Evolutionary conservation across 202 grass and related monocot species (phyloP), one percentile per base, ranked within the genome.

Genomic region (Panicum virgatum): DNA sequence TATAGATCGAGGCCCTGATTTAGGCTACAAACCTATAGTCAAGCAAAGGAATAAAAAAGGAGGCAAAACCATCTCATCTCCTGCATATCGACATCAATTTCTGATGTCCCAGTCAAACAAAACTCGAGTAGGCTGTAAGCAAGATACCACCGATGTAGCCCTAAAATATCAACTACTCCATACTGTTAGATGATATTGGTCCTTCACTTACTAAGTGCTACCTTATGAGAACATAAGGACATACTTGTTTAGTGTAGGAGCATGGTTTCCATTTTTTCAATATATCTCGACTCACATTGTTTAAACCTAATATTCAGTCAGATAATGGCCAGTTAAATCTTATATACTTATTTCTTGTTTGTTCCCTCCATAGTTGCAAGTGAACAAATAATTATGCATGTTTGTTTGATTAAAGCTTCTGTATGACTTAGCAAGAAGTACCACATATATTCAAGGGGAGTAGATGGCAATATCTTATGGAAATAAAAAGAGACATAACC

Each of bases 261-360:
- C 64, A 12, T 37, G 56, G 14, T 77, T 76, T 77, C 20, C 9
- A 77, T 51, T 26, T 84, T 77, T 75, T 5, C 1, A 69, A 61
- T 46, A 32, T 61, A 66, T 66, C 9, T 43, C n/a, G 15, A 46
- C 20, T 38, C 57, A 54, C 69, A 62, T 45, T 64, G 22, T 50
- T 67, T 76, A 46, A 50, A 81, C 39, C 26, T 15, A 46, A 59
- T 27, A 61, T 60, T 61, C 25, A 82, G 22, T 26, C 45, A 51
- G 18, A 51, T 19, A 9, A 14, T 9, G 7, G 43, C 62, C 0
- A 69, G 62, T 76, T 19, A 30, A 7, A 75, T 48, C 62, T 81
- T 69, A 51, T 70, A 12, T 71, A 71, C 25, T 63, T 63, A 30
- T 62, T 82, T 82, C 40, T 86, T 75, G 27, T 58, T 46, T 80